These are phyloP conservation scores for Physcomitrellopsis africana DNA, from an alignment of 225 moss, liverwort and hornwort genomes.

Conservation along the genomic window DNA sequence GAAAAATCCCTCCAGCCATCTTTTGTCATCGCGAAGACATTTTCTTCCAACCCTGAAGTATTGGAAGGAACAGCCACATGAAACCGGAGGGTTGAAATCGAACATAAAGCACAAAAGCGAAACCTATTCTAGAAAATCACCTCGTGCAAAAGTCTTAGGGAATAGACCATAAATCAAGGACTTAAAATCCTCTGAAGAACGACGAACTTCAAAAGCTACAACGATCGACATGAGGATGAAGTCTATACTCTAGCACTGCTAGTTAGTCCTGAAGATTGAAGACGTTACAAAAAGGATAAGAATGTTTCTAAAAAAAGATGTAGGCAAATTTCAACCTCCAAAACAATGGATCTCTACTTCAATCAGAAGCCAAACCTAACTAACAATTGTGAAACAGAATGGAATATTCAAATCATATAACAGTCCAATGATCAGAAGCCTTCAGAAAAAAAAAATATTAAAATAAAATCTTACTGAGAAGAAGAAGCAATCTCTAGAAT, in stretches of 20 bases:
- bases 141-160: no score
- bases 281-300: no score
- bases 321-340: background rate
- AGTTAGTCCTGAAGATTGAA: background rate
- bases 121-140: no score
- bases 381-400: conserved; percentile 8
- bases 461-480: conserved; percentile 56
- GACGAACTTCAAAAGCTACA: no score
- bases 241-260: no score
- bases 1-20: conserved; percentile 96
- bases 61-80: background rate
- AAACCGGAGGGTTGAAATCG: no score
- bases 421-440: conserved; percentile 9
- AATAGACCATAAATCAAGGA: no score
- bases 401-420: background rate
- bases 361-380: background rate
- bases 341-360: conserved; percentile 1
- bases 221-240: background rate
- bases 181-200: no score
- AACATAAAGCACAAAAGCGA: no score
- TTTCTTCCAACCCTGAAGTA: conserved; percentile 74
- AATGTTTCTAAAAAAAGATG: background rate
- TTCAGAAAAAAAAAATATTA: background rate
- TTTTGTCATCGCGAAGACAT: conserved; percentile 87
- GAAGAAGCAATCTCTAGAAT: conserved; percentile 84